Base-by-base conservation (phyloP, 352 stramenopile species). In the Phytophthora idaei region DNA sequence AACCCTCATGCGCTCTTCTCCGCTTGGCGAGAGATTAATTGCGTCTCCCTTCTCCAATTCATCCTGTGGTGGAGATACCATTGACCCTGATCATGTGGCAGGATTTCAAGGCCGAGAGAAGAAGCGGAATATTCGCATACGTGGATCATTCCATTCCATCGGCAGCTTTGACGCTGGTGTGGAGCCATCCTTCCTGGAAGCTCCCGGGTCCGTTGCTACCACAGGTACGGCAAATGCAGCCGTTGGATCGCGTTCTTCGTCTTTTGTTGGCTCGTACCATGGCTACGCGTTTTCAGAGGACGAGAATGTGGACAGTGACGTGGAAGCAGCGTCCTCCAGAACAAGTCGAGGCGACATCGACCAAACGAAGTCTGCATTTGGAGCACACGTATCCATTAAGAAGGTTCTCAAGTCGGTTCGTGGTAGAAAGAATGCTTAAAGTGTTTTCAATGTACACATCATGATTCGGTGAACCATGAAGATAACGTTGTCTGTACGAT, bases 351-450 rank as follows among this genome's bases (percentile, higher is more conserved):
- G 11, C 11, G 61, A 60, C 5, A 17, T 48, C 12, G 61, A 63
- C 25, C 59, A 64, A 10, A 17, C 44, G 10, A 78, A 55, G 64
- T 53, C 61, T 11, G 34, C 57, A 41, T 73, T 73, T 37, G 57
- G 59, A 27, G 52, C 51, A 0, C 71, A 76, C 36, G 58, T 70
- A 9, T 42, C 49, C 3, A 56, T 56, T 46, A 92, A 91, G 57
- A 92, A 93, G 64, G 88, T 93, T 71, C 53, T 93, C 29, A 93
- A 93, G 59, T 86, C 83, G 32, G 85, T 93, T 37, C 81, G 81
- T 21, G 81, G 83, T 4, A 73, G 61, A 15, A 93, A 93, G 55
- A 92, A 89, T 57, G 85, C 85, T 71, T 76, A 70, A 64, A 41
- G 36, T 60, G 41, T 57, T 61, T 49, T 41, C 14, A 49, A 55